These are phyloP conservation scores for Ocimum tenuiflorum DNA, from an alignment of 257 asterid genomes.

Conservation along the genomic window DNA sequence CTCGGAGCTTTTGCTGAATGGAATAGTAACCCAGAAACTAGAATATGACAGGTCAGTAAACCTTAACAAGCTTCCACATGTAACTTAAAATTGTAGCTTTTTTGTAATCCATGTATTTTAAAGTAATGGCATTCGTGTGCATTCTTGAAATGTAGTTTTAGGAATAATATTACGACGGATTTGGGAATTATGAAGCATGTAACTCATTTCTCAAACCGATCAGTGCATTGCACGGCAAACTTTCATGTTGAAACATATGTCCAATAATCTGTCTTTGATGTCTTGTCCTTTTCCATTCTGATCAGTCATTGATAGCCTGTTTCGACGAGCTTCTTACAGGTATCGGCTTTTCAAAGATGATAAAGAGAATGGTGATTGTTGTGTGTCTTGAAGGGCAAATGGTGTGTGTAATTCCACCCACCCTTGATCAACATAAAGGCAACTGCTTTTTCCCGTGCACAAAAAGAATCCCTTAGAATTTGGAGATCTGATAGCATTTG, in stretches of 20 bases:
- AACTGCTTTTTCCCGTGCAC: not conserved
- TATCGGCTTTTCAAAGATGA: conserved; percentile 33
- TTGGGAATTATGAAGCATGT: not conserved
- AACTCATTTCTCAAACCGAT: not conserved
- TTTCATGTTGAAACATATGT: not conserved
- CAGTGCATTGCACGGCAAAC: not conserved
- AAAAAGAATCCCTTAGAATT: not conserved
- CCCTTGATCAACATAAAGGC: not conserved
- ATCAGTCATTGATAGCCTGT: not conserved
- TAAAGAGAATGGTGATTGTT: not conserved
- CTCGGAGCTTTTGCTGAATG: conserved; percentile 73
- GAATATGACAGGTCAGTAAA: conserved; percentile 53
- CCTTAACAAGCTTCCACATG: not conserved
- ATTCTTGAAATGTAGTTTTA: not conserved
- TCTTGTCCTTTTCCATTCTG: not conserved
- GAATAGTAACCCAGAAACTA: conserved; percentile 61
- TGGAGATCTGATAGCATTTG: not conserved
- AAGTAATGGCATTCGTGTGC: not conserved
- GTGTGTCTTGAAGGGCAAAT: not conserved
- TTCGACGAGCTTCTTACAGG: conserved; percentile 22
- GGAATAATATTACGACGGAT: conserved; percentile 1
- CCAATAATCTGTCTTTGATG: not conserved
- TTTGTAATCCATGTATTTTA: not conserved
- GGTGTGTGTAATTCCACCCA: not conserved
- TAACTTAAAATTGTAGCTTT: no score